These are phyloP conservation scores for Passalora sequoiae DNA, from an alignment of 2,329 filamentous ascomycete species.

Conservation along the genomic window DNA sequence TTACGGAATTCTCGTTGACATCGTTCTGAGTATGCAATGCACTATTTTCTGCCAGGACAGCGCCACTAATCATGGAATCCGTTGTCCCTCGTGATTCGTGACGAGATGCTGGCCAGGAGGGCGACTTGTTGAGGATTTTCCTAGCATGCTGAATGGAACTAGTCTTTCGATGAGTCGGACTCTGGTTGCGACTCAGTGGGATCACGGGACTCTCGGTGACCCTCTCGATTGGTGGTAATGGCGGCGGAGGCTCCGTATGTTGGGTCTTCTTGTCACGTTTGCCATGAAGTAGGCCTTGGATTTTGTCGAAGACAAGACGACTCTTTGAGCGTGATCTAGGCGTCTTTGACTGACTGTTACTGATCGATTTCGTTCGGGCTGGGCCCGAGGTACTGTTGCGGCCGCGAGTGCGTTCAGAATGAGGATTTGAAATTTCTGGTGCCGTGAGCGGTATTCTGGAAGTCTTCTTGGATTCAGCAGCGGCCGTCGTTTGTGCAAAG, in stretches of 20 bases:
- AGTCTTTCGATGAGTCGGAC: neutral
- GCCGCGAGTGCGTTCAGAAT: conserved; percentile 9
- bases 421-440: conserved; percentile 2
- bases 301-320: conserved; percentile 26
- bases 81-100: neutral
- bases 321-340: conserved; percentile 27
- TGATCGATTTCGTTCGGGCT: neutral
- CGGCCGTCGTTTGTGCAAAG: conserved; percentile 20
- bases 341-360: conserved; percentile 1
- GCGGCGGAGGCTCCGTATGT: conserved; percentile 2
- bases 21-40: neutral
- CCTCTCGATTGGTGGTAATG: neutral
- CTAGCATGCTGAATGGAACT: too few species aligned
- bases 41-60: neutral
- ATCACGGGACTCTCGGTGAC: conserved; percentile 1
- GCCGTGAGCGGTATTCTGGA: conserved; percentile 11
- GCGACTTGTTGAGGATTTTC: neutral
- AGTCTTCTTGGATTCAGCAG: conserved; percentile 21
- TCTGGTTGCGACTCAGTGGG: conserved; percentile 6
- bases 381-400: conserved; percentile 6
- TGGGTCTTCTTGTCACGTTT: conserved; percentile 25
- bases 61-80: neutral
- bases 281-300: conserved; percentile 27
- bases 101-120: neutral
- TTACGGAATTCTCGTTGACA: neutral